Base-by-base conservation (phyloP, 2,329 filamentous ascomycete species). In the Colletotrichum eleusines region DNA sequence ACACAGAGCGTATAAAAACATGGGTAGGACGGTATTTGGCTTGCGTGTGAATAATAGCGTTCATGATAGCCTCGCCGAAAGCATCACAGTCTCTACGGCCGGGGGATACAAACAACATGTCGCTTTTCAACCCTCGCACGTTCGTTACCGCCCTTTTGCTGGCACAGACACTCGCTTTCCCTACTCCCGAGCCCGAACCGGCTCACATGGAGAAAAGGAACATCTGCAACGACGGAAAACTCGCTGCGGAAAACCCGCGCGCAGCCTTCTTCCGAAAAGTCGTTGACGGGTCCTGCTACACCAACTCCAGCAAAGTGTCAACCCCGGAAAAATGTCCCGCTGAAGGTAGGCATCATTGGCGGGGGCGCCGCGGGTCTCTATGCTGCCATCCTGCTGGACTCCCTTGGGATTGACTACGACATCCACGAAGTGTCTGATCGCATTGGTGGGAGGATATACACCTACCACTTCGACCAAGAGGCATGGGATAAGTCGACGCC, bases 391-490 rank as follows among this genome's bases (percentile, higher is more conserved):
- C 71, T 80, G 8, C 74, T 81, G 33, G 78, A 80, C 66, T 76
- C 73, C 3, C 66, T 79, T 11, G 75, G 77, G 11, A 75, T 82
- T 35, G 73, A 78, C 9, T 83, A 82, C 44, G 80, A 83, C 0
- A 80, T 83, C 11, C 69, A 82, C 0, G 81, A 84, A 55, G 77
- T 78, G 5, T 76, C 75, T 33, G 72, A 77, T 0, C 74, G 80
- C 0, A 28, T 81, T 3, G 81, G 81, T n/a, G 80, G 81, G 0
- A 74, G 81, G 1, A 73, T 82, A 5, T 83, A 76, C 61, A 82
- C 81, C 0, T 74, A 83, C 23, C 64, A 74, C 1, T 82, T 83
- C 59, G 63, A 74, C 46, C 57, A 74, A 59, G 61, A 63, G 50
- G 61, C 68, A 1, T 75, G 74, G 75, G 73, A 74, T 1, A 72